Conservation (phyloP, 2,329 filamentous ascomycete species). For the Incumbomyces lentus region DNA sequence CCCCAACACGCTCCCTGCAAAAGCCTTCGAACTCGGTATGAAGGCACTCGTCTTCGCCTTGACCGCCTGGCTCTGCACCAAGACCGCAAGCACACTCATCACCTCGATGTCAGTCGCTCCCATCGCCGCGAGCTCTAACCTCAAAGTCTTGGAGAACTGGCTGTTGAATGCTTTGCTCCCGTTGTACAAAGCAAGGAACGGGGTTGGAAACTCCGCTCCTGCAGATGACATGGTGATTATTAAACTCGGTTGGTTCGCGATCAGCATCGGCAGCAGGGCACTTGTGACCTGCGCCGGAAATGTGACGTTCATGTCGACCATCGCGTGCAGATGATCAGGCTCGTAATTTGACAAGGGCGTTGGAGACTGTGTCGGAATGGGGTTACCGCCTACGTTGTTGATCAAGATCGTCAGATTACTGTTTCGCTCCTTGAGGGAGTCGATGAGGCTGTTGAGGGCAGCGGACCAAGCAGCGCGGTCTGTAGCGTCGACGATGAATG, state of each 20-base stretch:
- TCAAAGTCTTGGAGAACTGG: constrained; percentile 31
- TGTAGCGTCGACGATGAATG: constrained; percentile 37
- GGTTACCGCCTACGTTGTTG: constrained; percentile 46
- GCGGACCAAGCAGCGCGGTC: constrained; percentile 9
- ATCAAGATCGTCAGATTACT: constrained; percentile 43
- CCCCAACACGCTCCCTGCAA: constrained; percentile 26
- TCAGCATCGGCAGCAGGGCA: constrained; percentile 36
- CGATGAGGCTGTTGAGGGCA: constrained; percentile 21
- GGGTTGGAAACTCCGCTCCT: constrained; percentile 34
- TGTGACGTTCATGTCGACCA: constrained; percentile 39
- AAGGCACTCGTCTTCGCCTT: constrained; percentile 20
- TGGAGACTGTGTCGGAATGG: constrained; percentile 24
- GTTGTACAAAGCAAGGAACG: constrained; percentile 38
- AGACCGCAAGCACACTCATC: constrained; percentile 27
- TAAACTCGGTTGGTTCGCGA: constrained; percentile 32
- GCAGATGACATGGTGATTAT: constrained; percentile 44
- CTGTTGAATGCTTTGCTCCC: constrained; percentile 38
- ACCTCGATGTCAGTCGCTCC: constrained; percentile 29
- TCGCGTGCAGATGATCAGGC: constrained; percentile 30
- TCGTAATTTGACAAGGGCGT: constrained; percentile 28
- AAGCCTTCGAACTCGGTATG: constrained; percentile 21
- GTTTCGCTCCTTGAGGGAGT: constrained; percentile 16
- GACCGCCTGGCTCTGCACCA: constrained; percentile 22
- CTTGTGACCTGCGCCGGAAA: constrained; percentile 43
- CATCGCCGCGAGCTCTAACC: constrained; percentile 34